Evolutionary conservation across 2,329 filamentous ascomycete species (phyloP), one percentile per base, ranked within the genome.

Genomic region (Hypoxylon sp.): DNA sequence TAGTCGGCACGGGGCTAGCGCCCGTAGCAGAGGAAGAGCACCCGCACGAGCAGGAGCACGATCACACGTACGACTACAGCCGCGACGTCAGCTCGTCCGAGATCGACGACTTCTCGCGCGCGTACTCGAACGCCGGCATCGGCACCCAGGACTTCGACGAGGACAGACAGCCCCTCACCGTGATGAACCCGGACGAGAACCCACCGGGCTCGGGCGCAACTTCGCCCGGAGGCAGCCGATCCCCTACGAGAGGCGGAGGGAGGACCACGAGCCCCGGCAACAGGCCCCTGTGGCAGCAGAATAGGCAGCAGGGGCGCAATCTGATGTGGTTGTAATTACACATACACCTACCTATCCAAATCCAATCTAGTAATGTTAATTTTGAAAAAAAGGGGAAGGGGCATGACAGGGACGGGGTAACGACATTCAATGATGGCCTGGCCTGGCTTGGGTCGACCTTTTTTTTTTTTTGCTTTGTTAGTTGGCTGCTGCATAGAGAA

Each of bases 241-340:
- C 47, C 19, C 65, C 67, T 0, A 72, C 52, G 10, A 10, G 39
- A n/a, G 39, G 39, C 6, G 35, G 35, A 21, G 39, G 72, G 72
- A 29, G 69, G 70, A 5, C 15, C n/a, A 42, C 13, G 39, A 17
- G 50, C 11, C n/a, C 37, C 1, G 78, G 78, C 1, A 76, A 80
- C 24, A 76, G 83, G 46, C 84, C 84, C 4, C 76, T 87, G 39
- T 87, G 85, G 85, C 85, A 87, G 76, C 85, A 87, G 77, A 86
- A 86, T 56, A 79, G 85, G 62, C 80, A 81, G 60, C 82, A 82
- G 67, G 80, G 79, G 68, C 79, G 85, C 56, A 87, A 83, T 74
- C 65, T 84, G 69, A 82, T 82, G 78, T 84, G 83, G 83, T 79
- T 83, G 78, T 84, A 74, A 80, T 71, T n/a, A 11, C 11, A 5